Evolutionary conservation across 2,329 filamentous ascomycete species (phyloP).

Genomic region (Fusarium tricinctum): DNA sequence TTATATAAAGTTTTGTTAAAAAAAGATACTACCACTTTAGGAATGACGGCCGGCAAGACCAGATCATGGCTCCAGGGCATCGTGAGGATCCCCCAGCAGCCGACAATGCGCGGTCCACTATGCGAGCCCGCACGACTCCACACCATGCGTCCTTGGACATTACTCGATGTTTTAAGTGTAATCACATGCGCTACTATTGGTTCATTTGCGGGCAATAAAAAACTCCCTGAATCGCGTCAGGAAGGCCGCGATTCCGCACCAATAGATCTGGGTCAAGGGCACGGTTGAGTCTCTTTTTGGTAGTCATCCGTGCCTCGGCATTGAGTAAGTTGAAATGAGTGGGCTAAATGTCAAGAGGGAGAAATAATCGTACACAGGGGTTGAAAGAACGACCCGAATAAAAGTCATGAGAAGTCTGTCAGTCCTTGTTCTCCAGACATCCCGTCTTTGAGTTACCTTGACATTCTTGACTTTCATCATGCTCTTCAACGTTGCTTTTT

Average conservation of each 20-base stretch:
- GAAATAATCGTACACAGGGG: background rate
- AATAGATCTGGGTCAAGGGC: slow-evolving; percentile 1
- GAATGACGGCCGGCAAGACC: background rate
- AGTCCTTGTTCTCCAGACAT: background rate
- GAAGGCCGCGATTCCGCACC: slow-evolving; percentile 15
- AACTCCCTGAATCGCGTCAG: slow-evolving; percentile 9
- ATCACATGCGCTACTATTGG: slow-evolving; percentile 21
- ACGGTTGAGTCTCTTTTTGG: slow-evolving; percentile 18
- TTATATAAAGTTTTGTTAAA: too few species aligned
- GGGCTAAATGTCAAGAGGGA: background rate
- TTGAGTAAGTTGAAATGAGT: slow-evolving; percentile 7
- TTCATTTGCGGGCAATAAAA: background rate
- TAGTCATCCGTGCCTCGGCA: slow-evolving; percentile 37
- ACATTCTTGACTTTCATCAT: slow-evolving; percentile 11
- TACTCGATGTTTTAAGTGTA: slow-evolving; percentile 27
- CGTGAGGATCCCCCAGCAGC: too few species aligned
- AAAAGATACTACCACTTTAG: background rate
- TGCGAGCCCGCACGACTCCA: slow-evolving; percentile 6
- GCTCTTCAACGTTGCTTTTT: slow-evolving; percentile 35
- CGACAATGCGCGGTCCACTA: background rate
- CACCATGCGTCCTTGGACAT: slow-evolving; percentile 12
- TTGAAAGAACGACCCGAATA: background rate
- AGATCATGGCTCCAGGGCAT: background rate
- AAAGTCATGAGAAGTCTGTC: background rate
- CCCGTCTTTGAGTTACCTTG: background rate